Evolutionary conservation across 768 basidiomycete genomes (phyloP).

Genomic region (Kwoniella heveanensis): DNA sequence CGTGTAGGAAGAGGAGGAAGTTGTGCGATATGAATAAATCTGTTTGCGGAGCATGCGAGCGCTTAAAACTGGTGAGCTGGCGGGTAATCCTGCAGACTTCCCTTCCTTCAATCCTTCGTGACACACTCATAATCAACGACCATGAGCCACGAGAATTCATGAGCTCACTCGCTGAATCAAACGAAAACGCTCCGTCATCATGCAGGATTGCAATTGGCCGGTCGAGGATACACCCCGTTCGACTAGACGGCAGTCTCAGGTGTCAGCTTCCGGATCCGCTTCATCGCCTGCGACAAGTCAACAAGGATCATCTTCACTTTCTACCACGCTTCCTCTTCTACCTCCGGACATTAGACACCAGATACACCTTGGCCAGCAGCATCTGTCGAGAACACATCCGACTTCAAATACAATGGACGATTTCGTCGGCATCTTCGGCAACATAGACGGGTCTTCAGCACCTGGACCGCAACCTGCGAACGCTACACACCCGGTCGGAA

Average conservation of each 20-base stretch:
- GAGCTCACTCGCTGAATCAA: neutral
- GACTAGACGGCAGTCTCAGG: constrained; percentile 7
- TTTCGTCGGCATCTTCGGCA: constrained; percentile 20
- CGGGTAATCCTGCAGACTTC: neutral
- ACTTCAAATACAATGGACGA: constrained; percentile 18
- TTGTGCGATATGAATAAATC: constrained; percentile 39
- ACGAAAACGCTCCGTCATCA: neutral
- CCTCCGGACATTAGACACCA: neutral
- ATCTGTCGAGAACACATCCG: constrained; percentile 1
- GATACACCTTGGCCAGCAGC: constrained; percentile 1
- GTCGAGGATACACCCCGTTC: constrained; percentile 8
- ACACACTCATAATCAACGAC: too few species aligned
- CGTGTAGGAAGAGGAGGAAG: constrained; percentile 44
- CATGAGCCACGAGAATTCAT: too few species aligned
- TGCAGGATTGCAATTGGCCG: constrained; percentile 18
- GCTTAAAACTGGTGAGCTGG: constrained; percentile 35
- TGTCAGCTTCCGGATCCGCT: neutral
- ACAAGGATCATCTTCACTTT: neutral
- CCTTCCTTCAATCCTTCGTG: too few species aligned
- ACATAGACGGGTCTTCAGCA: constrained; percentile 3
- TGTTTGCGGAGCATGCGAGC: constrained; percentile 35
- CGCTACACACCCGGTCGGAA: neutral
- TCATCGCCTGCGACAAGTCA: neutral
- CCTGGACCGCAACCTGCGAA: neutral
- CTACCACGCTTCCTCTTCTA: neutral